Percentiles rank a stretch among this genome's conserved stretches.
Evolutionary conservation across 2,329 filamentous ascomycete species (phyloP).

Genomic region (Ophiostoma himal-ulmi): DNA sequence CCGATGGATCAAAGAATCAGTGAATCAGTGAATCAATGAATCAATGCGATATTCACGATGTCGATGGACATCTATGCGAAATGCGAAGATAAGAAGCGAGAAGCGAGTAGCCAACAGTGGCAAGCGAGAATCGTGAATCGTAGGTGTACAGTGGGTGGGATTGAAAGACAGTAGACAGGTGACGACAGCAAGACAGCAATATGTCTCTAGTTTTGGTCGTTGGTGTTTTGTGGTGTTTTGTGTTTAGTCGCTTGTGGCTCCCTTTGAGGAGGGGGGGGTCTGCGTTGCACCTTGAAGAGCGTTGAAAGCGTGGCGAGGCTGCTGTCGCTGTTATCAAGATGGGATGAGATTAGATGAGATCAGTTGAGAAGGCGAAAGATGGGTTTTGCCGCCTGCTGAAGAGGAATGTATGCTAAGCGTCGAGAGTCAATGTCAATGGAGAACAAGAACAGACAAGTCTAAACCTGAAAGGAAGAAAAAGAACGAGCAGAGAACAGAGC

Average conservation of each 20-base stretch:
- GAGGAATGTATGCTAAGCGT: neutral
- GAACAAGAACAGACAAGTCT: neutral
- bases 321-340: neutral
- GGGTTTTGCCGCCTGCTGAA: neutral
- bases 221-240: neutral
- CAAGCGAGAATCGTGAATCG: neutral
- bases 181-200: constrained; percentile 16
- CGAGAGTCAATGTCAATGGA: constrained; percentile 6
- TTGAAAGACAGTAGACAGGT: constrained; percentile 13
- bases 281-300: neutral
- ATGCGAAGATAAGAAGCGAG: neutral
- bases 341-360: neutral
- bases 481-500: neutral
- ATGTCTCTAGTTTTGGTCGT: neutral
- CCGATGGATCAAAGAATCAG: neutral
- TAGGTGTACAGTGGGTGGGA: neutral
- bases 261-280: neutral
- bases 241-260: neutral
- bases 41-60: too few relatives aligned
- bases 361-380: neutral
- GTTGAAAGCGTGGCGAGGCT: constrained; percentile 1
- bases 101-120: neutral
- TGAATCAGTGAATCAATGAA: neutral
- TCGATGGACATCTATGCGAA: too few relatives aligned
- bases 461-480: neutral